Evolutionary conservation across 345 rosid species (phyloP).

Genomic region (Eutrema yunnanense): DNA sequence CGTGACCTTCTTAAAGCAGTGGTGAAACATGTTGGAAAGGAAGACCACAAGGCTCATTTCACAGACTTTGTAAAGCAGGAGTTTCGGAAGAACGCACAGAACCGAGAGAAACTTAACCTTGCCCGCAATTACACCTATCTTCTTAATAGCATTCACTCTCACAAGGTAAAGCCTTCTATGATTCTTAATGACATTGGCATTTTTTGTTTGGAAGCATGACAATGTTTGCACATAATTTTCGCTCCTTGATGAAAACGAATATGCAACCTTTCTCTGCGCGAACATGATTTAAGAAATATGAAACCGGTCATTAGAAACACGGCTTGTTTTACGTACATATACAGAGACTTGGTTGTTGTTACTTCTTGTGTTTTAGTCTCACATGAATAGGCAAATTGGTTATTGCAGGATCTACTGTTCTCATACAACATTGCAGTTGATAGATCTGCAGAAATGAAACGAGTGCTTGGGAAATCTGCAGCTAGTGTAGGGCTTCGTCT

Average conservation of each 20-base stretch:
- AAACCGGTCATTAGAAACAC: neutral
- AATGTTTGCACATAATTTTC: neutral
- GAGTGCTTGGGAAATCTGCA: slow-evolving; percentile 71
- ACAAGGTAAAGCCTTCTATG: slow-evolving; percentile 44
- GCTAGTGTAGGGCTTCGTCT: slow-evolving; percentile 92
- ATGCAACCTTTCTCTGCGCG: neutral
- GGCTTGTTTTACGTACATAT: neutral
- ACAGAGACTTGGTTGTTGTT: neutral
- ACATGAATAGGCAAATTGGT: slow-evolving; percentile 1
- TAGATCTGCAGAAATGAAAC: slow-evolving; percentile 75
- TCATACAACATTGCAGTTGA: slow-evolving; percentile 93
- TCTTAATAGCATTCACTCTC: slow-evolving; percentile 75
- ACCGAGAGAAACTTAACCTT: slow-evolving; percentile 52
- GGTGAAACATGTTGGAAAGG: slow-evolving; percentile 64
- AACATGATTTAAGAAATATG: neutral
- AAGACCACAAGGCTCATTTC: slow-evolving; percentile 68
- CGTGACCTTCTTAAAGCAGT: slow-evolving; percentile 68
- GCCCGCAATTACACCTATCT: slow-evolving; percentile 61
- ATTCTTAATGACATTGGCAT: neutral
- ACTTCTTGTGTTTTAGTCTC: neutral
- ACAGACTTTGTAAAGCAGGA: slow-evolving; percentile 47
- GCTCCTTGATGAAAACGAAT: neutral
- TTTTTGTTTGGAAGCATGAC: neutral
- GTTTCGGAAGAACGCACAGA: slow-evolving; percentile 44
- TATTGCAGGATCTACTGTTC: slow-evolving; percentile 65